phyloP scores from a whole-genome alignment of 192 early-diverging fungal genomes.

The Lunasporangiospora selenospora region DNA sequence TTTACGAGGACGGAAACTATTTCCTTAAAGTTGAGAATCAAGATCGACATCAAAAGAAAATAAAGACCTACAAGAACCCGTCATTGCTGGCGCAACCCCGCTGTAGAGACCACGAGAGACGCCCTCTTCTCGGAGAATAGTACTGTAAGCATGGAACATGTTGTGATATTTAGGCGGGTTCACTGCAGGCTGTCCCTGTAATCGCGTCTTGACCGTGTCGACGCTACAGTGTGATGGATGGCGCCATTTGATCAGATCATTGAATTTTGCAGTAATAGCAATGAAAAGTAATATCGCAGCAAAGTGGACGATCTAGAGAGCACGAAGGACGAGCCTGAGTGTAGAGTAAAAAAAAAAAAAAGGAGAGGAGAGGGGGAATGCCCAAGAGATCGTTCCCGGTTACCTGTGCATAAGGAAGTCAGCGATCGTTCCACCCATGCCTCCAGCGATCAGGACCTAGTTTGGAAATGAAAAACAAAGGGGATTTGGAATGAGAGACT shows the following conservation, averaged over 20 bases:
- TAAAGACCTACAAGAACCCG: slow-evolving; percentile 44
- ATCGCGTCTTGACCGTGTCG: slow-evolving; percentile 64
- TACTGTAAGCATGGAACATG: slow-evolving; percentile 63
- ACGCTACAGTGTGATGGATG: slow-evolving; percentile 51
- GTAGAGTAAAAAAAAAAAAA: no score
- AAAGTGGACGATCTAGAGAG: slow-evolving; percentile 50
- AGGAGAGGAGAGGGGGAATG: no score
- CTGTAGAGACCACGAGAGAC: slow-evolving; percentile 58
- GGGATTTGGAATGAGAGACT: no score
- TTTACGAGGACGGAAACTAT: no score
- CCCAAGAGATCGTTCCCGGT: no score
- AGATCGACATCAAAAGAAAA: not conserved
- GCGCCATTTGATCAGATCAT: slow-evolving; percentile 48
- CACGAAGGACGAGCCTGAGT: no score
- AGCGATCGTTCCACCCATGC: slow-evolving; percentile 3
- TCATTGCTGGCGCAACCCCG: slow-evolving; percentile 63
- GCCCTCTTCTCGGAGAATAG: slow-evolving; percentile 63
- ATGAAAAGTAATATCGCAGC: slow-evolving; percentile 49
- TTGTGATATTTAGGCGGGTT: slow-evolving; percentile 59
- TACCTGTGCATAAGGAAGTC: slow-evolving; percentile 6
- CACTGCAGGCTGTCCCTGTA: slow-evolving; percentile 58
- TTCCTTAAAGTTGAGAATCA: no score
- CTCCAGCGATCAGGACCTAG: slow-evolving; percentile 4
- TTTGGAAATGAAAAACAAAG: not conserved
- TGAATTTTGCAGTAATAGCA: slow-evolving; percentile 49